Evolutionary conservation across 1,139 yeast genomes (phyloP), one percentile per base, ranked within the genome.

Genomic region (Blastobotrys petasosporus): DNA sequence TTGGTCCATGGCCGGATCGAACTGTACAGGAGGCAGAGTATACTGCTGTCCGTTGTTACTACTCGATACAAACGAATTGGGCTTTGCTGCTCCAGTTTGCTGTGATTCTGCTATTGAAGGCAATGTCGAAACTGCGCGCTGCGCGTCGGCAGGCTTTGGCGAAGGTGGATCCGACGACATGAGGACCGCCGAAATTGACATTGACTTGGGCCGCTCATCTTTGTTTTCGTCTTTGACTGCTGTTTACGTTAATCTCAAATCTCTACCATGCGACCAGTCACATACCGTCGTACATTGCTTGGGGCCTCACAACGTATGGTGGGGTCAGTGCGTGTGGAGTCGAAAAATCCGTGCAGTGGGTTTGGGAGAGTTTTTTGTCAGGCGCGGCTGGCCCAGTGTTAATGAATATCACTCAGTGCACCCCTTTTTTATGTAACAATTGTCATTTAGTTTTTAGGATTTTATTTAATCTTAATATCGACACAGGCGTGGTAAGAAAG

Each of bases 11-110:
- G 51, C 46, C 15, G 52, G 54, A 39, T 53, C 50, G 39, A 55
- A 55, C 37, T 52, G 54, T 35, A 42, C 39, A 7, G 59, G 58
- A 3, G 59, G 59, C 12, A 55, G 48, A 13, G 56, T 48, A 34
- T 51, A 53, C 37, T 37, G 39, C 33, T 37, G 45, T 15, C 28
- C 17, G 41, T 42, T 32, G 28, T 16, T 16, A 12, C 37, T 29
- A 30, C 35, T 32, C 17, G 38, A 40, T 32, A 41, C 45, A 7
- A 42, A 43, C 41, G 36, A 11, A 31, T 38, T 35, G 38, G 25
- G 13, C 20, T n/a, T 11, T 15, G 28, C 38, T 13, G 33, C 25
- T 7, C 25, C 25, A 20, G 25, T 7, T 37, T 17, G 37, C 33
- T 28, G 25, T 31, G 16, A 20, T 23, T 37, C 15, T 13, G 34